Evolutionary conservation across 768 basidiomycete species (phyloP), one percentile per base, ranked within the genome.

Genomic region (Lactarius sanguifluus): DNA sequence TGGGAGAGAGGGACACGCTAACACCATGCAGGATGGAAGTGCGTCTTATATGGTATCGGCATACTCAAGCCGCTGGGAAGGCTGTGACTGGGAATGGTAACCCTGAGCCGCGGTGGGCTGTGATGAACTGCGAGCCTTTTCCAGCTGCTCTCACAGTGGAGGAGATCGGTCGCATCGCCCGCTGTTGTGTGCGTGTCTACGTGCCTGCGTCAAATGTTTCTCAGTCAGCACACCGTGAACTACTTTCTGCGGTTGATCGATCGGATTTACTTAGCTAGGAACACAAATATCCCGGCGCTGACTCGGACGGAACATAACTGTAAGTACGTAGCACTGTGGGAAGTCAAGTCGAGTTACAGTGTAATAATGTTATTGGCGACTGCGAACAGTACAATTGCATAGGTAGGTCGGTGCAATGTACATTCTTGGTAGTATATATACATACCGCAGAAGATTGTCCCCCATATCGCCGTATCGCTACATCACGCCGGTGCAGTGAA

Each of bases 41-140:
- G 61, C 16, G n/a, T 58, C 38, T 52, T 58, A 41, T 57, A 40
- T 34, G 47, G 47, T 18, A 54, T 52, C 34, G 61, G 47, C 34
- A 40, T 40, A 50, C 60, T 57, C 59, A 61, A 59, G 54, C 43
- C 60, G 56, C 56, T 43, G 36, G 47, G 18, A 43, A 18, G 38
- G 47, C 15, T 20, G 38, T 58, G 45, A 34, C 57, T 56, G 2
- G 3, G 15, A 66, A 58, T n/a, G 61, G 65, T 62, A 66, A 66
- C 61, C 65, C 65, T 66, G 56, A 62, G 56, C 65, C 65, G 47
- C 65, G 34, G 38, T 52, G 40, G 47, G 43, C 9, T 45, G 43
- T n/a, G 43, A 45, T 45, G 43, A 45, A 43, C 28, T 23, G 28
- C 38, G 36, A 34, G 10, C 55, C 43, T 38, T 57, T 40, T 28